Evolutionary conservation across 1,284 basidiomycete species (phyloP).

Genomic region (Amylostereum areolatum): DNA sequence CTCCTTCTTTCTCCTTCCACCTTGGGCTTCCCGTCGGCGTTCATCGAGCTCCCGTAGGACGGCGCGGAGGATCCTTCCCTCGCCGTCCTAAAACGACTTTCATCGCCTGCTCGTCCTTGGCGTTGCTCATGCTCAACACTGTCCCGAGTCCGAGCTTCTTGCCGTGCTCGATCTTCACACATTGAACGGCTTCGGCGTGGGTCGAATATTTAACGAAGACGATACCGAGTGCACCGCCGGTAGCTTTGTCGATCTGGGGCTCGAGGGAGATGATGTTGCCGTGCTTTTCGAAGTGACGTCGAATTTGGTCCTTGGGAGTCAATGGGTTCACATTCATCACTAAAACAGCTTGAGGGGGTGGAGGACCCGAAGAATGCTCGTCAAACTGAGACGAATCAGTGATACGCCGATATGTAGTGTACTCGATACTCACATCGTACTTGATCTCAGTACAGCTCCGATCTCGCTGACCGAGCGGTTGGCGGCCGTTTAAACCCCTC

Average conservation of each 20-base stretch:
- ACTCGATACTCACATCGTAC: conserved; percentile 53
- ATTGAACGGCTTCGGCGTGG: conserved; percentile 58
- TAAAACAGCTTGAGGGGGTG: conserved; percentile 75
- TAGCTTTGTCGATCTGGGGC: conserved; percentile 75
- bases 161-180: conserved; percentile 56
- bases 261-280: conserved; percentile 72
- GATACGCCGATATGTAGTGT: conserved; percentile 4
- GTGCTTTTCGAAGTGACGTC: conserved; percentile 62
- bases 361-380: conserved; percentile 62
- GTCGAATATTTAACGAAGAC: conserved; percentile 67
- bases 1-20: conserved; percentile 35
- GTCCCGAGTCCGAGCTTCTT: conserved; percentile 34
- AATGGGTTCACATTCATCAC: conserved; percentile 71
- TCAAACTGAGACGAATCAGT: conserved; percentile 56
- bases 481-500: conserved; percentile 29
- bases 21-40: conserved; percentile 43
- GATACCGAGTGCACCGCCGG: conserved; percentile 81
- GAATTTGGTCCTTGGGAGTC: conserved; percentile 61
- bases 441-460: conserved; percentile 40
- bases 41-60: conserved; percentile 57
- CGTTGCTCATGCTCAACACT: conserved; percentile 22
- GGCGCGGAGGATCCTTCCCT: conserved; percentile 50
- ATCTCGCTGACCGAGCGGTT: conserved; percentile 30
- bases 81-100: conserved; percentile 61
- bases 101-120: conserved; percentile 41